Evolutionary conservation across 352 stramenopile species (phyloP).

Genomic region (Phytophthora europaea): DNA sequence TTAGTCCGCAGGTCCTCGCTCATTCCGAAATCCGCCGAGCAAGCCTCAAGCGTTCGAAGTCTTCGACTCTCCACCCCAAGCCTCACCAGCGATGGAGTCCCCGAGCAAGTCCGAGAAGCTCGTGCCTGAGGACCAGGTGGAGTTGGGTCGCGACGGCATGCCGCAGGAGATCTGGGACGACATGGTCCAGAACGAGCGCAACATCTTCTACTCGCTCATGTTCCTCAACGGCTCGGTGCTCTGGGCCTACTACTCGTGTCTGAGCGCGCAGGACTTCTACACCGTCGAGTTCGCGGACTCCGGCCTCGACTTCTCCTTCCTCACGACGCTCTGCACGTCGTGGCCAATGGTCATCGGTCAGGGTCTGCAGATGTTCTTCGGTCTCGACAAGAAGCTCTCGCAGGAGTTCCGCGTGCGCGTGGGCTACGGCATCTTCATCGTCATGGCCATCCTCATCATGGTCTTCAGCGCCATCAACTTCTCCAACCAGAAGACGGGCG

Average conservation of each 20-base stretch:
- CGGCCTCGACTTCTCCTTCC: conserved; percentile 59
- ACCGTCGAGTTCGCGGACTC: conserved; percentile 49
- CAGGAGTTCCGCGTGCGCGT: conserved; percentile 45
- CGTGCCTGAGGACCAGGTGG: conserved; percentile 33
- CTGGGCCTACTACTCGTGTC: conserved; percentile 74
- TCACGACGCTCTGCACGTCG: conserved; percentile 55
- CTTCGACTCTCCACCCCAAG: background rate
- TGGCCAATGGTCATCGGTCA: conserved; percentile 63
- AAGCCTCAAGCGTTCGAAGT: background rate
- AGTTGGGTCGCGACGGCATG: conserved; percentile 42
- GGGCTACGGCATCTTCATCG: conserved; percentile 57
- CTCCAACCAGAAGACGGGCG: conserved; percentile 47
- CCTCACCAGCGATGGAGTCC: conserved; percentile 18
- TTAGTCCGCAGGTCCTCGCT: conserved; percentile 8
- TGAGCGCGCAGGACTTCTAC: conserved; percentile 71
- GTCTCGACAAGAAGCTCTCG: conserved; percentile 58
- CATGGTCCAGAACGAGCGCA: conserved; percentile 44
- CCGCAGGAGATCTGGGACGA: conserved; percentile 63
- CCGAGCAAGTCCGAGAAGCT: conserved; percentile 47
- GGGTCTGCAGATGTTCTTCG: conserved; percentile 51
- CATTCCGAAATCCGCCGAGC: conserved; percentile 20
- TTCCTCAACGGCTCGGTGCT: conserved; percentile 71
- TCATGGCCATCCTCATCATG: conserved; percentile 59
- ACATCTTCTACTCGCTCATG: conserved; percentile 67
- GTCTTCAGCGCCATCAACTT: conserved; percentile 57